phyloP scores from a whole-genome alignment of 306 rosid species.

The Cicer bijugum region DNA sequence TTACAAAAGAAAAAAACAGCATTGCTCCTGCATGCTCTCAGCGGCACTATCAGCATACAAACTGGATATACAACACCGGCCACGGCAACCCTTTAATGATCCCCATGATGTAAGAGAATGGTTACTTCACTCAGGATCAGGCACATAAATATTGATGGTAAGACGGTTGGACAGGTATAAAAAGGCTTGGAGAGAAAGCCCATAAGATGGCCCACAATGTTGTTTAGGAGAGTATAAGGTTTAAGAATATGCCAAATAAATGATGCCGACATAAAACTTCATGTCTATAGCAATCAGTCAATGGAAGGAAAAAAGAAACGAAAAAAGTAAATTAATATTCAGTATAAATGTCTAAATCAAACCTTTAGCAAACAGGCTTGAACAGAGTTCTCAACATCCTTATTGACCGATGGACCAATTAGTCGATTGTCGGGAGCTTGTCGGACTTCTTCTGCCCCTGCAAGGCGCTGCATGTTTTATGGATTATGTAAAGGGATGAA shows the following conservation, averaged over 20 bases:
- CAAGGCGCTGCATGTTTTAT: conserved; percentile 66
- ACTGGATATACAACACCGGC: neutral
- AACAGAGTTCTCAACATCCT: conserved; percentile 65
- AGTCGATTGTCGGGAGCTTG: conserved; percentile 52
- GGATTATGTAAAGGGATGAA: conserved; percentile 34
- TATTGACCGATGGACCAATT: conserved; percentile 49
- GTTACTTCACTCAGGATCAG: neutral
- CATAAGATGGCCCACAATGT: neutral
- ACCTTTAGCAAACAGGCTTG: conserved; percentile 66
- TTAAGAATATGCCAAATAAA: neutral
- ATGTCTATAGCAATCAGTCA: conserved; percentile 22
- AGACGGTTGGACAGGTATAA: neutral
- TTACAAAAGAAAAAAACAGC: neutral
- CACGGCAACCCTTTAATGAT: neutral
- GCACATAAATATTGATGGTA: neutral
- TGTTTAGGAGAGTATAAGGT: neutral
- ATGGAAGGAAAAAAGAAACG: conserved; percentile 20
- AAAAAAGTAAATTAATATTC: neutral
- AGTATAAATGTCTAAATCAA: conserved; percentile 36
- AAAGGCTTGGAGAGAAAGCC: neutral
- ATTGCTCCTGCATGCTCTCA: neutral
- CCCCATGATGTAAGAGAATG: conserved; percentile 6
- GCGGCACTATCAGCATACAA: neutral
- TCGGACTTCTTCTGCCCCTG: conserved; percentile 77
- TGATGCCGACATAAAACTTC: conserved; percentile 26